These are phyloP conservation scores for Esteya vermicola DNA, from an alignment of 2,329 filamentous ascomycete genomes.

Conservation along the genomic window DNA sequence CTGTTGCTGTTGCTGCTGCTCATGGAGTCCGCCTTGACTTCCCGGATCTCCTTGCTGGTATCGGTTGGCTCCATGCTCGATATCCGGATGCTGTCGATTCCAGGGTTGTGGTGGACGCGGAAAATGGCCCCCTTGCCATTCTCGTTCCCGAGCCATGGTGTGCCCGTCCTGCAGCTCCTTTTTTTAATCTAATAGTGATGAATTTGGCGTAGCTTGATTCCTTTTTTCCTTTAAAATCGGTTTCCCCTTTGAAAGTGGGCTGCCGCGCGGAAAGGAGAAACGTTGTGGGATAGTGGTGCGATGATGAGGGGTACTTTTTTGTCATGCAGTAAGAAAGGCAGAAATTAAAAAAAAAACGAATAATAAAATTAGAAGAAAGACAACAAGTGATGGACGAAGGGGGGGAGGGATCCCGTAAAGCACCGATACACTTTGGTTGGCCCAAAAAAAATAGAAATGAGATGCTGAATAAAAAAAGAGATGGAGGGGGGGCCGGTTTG, in stretches of 20 bases:
- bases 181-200: too few relatives aligned
- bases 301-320: not conserved
- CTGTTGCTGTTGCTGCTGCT: conserved; percentile 8
- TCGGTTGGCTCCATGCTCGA: too few relatives aligned
- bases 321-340: not conserved
- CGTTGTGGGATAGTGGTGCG: too few relatives aligned
- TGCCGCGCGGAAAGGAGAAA: too few relatives aligned
- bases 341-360: not conserved
- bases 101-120: conserved; percentile 10
- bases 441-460: not conserved
- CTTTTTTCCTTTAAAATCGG: too few relatives aligned
- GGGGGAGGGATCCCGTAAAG: not conserved
- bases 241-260: too few relatives aligned
- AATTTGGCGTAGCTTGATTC: too few relatives aligned
- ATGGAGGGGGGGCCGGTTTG: too few relatives aligned
- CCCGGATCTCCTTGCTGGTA: too few relatives aligned
- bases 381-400: not conserved
- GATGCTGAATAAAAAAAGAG: not conserved
- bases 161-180: not conserved
- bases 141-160: conserved; percentile 11
- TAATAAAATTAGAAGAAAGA: conserved; percentile 1
- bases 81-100: too few relatives aligned
- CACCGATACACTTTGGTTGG: not conserved
- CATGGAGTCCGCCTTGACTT: conserved; percentile 6
- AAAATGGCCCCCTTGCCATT: conserved; percentile 7